Evolutionary conservation across 164 flowering plant genomes (phyloP), one percentile per base, ranked within the genome.

Genomic region (Macadamia tetraphylla): DNA sequence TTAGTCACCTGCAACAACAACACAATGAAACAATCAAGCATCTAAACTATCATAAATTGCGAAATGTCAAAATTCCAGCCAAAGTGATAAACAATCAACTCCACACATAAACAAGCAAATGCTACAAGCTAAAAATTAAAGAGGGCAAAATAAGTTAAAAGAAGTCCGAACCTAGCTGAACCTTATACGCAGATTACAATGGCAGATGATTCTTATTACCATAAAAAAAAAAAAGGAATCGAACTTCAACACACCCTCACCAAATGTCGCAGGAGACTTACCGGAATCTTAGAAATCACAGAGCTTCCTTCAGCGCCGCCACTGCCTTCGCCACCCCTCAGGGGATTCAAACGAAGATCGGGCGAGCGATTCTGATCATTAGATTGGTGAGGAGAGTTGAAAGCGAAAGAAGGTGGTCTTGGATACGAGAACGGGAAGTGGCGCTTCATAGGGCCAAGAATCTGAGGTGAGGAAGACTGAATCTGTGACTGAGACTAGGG

Each of bases 371-470:
- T 42, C 10, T 18, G 11, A 55, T 31, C 58, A 42, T 23, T 44
- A 44, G 53, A 52, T n/a, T 58, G 62, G 69, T 56, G 32, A n/a
- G 58, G 15, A 56, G 15, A 44, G 56, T 42, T 1, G 63, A 53
- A 10, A 35, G 64, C 9, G 44, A 57, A 59, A 31, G 15, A 42
- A 56, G 42, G 60, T 6, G 61, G 58, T 6, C 23, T 66, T 17
- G 53, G 64, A 17, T 44, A 63, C 48, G 70, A 63, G 43, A 71
- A 69, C 51, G 68, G 73, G 35, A 62, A 62, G 17, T 62, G 46
- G 30, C 49, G 78, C 53, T 78, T 70, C 12, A 64, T 15, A 51
- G 76, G 61, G 13, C 64, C 69, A 10, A 52, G 48, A 23, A 59
- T 9, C 9, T 53, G 67, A 57, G 31, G 60, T 2, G 65, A 53